These are phyloP conservation scores for Starmerella powellii DNA, from an alignment of 805 yeast species.

Conservation along the genomic window DNA sequence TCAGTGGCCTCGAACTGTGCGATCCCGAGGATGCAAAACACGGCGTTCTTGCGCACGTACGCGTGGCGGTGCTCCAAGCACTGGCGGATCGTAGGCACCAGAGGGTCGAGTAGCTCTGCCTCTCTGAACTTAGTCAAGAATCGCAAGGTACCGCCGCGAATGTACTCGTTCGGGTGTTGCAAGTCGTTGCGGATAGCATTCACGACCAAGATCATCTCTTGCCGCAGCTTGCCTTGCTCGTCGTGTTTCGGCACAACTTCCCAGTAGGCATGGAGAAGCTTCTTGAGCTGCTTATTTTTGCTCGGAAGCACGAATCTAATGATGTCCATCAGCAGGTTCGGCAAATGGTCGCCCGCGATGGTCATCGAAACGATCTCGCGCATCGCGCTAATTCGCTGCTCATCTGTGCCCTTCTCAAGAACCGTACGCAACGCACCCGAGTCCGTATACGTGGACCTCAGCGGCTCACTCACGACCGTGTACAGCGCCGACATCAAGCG, in stretches of 20 bases:
- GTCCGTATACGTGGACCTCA: conserved; percentile 24
- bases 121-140: conserved; percentile 83
- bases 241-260: conserved; percentile 92
- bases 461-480: conserved; percentile 16
- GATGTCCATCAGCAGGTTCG: conserved; percentile 88
- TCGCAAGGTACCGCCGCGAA: conserved; percentile 89
- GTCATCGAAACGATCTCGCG: conserved; percentile 71
- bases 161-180: conserved; percentile 95
- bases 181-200: conserved; percentile 95
- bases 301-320: conserved; percentile 97
- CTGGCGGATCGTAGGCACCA: conserved; percentile 81
- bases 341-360: conserved; percentile 86
- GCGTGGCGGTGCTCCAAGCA: conserved; percentile 96
- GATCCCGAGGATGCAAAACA: conserved; percentile 76
- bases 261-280: conserved; percentile 90
- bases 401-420: conserved; percentile 84
- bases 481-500: conserved; percentile 17
- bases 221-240: conserved; percentile 79
- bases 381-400: conserved; percentile 80
- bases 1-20: conserved; percentile 54
- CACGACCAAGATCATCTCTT: conserved; percentile 97
- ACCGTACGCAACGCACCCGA: conserved; percentile 58
- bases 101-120: conserved; percentile 86
- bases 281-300: conserved; percentile 77
- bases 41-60: conserved; percentile 94